Evolutionary conservation across 176 grass and related monocot species (phyloP).

Genomic region (Miscanthus lutarioriparius): DNA sequence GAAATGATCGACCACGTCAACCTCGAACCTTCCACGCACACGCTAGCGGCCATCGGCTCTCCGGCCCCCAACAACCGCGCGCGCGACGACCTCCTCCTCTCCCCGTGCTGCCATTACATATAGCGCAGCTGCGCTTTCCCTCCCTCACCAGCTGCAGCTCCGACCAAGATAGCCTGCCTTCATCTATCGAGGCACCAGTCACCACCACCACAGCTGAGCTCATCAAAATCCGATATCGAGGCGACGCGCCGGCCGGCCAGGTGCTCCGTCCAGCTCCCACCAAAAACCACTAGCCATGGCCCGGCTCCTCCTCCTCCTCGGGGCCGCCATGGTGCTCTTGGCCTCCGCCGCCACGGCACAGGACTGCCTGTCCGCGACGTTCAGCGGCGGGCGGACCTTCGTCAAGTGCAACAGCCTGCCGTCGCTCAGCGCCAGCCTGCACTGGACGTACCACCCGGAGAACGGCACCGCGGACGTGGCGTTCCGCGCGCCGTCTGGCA

Average conservation of each 20-base stretch:
- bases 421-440: slow-evolving; percentile 53
- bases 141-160: background rate
- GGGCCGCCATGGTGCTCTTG: slow-evolving; percentile 6
- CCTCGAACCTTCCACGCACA: slow-evolving; percentile 25
- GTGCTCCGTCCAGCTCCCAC: background rate
- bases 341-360: slow-evolving; percentile 44
- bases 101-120: slow-evolving; percentile 4
- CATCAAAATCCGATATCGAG: background rate
- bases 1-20: slow-evolving; percentile 13
- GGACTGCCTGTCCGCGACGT: slow-evolving; percentile 43
- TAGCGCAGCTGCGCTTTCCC: background rate
- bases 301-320: background rate
- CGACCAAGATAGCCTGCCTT: background rate
- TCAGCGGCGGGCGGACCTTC: slow-evolving; percentile 53
- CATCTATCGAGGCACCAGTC: background rate
- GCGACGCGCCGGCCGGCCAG: background rate
- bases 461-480: slow-evolving; percentile 72
- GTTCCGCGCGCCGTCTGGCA: slow-evolving; percentile 45
- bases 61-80: slow-evolving; percentile 42
- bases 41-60: background rate
- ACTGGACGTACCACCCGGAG: slow-evolving; percentile 82
- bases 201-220: background rate
- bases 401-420: slow-evolving; percentile 47
- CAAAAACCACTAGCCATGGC: slow-evolving; percentile 24
- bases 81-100: background rate